Evolutionary conservation across 495 filamentous ascomycete genomes (phyloP), one percentile per base, ranked within the genome.

Genomic region (Penicillium diatomitis): DNA sequence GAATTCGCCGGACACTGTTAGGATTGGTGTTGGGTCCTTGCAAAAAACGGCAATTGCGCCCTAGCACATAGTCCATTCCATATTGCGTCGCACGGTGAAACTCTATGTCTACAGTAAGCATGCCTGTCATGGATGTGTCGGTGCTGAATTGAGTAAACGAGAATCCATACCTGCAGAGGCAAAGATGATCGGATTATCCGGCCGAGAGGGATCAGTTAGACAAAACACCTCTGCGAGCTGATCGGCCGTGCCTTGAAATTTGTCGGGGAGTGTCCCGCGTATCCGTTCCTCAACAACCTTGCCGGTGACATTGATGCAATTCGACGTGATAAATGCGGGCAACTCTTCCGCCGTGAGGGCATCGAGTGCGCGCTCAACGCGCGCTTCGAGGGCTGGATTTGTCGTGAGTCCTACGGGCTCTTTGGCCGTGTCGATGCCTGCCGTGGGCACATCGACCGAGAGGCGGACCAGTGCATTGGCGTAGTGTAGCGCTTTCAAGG

Each of bases 171-270:
- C 83, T 74, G 84, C 80, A 12, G 83, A 87, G 29, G 83, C 81
- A 68, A 88, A 88, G 1, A 89, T 75, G 47, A 90, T 83, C 6
- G 85, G 86, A 61, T 88, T 87, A 60, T 85, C 86, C 5, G 75
- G 70, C 50, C 83, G 68, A 10, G 81, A 81, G 4, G 86, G 85
- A 66, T 90, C 86, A 7, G 83, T 85, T 50, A 88, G 63, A 62
- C 85, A 87, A 55, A 88, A 89, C 2, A 84, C 83, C 58, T 88
- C 84, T 1, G 80, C 83, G 43, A 89, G 57, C 3, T 83, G 84
- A 57, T 88, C 84, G 5, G 82, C 79, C 28, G 83, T 53, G 73
- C 78, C 46, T 64, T 70, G 33, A 77, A 71, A 67, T 47, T 65
- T 66, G 0, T 56, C 55, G 1, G 62, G 63, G 3, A 69, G 53